Conservation (phyloP, 805 yeast species). For the Huiozyma naganishii region DNA sequence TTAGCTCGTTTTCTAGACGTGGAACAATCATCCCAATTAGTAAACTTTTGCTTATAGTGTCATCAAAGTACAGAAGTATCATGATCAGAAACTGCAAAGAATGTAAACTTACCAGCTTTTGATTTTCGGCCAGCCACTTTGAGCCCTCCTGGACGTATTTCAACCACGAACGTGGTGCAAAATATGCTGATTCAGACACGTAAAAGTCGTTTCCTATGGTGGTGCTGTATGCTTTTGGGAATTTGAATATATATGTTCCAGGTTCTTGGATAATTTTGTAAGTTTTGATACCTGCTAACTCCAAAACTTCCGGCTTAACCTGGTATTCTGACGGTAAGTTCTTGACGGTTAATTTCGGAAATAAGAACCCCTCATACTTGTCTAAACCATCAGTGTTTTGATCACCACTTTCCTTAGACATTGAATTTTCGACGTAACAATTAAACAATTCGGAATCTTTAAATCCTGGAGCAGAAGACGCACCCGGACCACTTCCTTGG, state of each 20-base stretch:
- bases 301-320: constrained; percentile 41
- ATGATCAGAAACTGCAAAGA: constrained; percentile 37
- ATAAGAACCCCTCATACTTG: not conserved
- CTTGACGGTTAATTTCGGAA: not conserved
- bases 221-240: constrained; percentile 44
- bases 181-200: constrained; percentile 43
- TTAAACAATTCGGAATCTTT: constrained; percentile 38
- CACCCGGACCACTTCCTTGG: too few species aligned
- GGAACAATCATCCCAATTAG: constrained; percentile 26
- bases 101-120: constrained; percentile 43
- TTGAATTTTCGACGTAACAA: constrained; percentile 33
- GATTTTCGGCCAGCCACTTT: constrained; percentile 39
- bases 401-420: not conserved
- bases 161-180: constrained; percentile 52
- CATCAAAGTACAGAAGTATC: constrained; percentile 33
- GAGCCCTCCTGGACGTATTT: constrained; percentile 38
- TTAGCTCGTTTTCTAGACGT: constrained; percentile 30
- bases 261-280: constrained; percentile 44
- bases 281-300: constrained; percentile 37
- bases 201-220: constrained; percentile 45
- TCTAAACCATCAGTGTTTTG: not conserved
- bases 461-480: constrained; percentile 1
- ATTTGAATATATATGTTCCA: constrained; percentile 50
- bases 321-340: constrained; percentile 17
- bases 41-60: constrained; percentile 27